Base-by-base conservation (phyloP, 177 flowering plant species). In the Tripterygium wilfordii region DNA sequence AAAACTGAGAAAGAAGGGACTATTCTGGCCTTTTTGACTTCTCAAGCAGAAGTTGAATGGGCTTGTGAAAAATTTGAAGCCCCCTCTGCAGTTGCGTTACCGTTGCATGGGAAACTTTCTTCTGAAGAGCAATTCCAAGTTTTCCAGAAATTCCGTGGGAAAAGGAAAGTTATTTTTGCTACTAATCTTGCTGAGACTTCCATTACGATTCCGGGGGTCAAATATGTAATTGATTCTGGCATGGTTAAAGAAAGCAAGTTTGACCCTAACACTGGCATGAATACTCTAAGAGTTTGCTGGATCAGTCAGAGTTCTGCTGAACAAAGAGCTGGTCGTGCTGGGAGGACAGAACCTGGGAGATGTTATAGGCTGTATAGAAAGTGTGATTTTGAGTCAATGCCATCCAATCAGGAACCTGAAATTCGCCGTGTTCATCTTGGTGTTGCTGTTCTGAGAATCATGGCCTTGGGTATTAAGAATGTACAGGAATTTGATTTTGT, bases 151-250 rank as follows among this genome's bases (percentile, higher is more conserved):
- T 74, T 62, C 43, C 66, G 83, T 4, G 91, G 84, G 24, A 77
- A 67, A 61, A 68, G 96, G 43, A 89, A 89, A 60, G 74, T 92
- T 18, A 86, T 92, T 51, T 92, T 89, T 70, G 61, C 97, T n/a
- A 92, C 99, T 13, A 92, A 92, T 73, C 49, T 92, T 38, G 99
- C 99, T 10, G 99, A 92, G 66, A 92, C 99, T 18, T 92, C 99
- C 3, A 62, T 92, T 58, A 89, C 99, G 10, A 92, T 92, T 61
- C 96, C 97, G 14, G 95, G 89, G 39, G 83, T 92, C 32, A 86
- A 73, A 63, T 92, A 76, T 67, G 99, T 92, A 30, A 68, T 92
- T 42, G 99, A 92, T 60, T 70, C 83, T 39, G 97, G 99, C 10
- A 57, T 80, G 95, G 89, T 70, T 3, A 92, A 92, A 62, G 97